Evolutionary conservation across 805 yeast species (phyloP).

Genomic region (Wickerhamiella occidentalis): DNA sequence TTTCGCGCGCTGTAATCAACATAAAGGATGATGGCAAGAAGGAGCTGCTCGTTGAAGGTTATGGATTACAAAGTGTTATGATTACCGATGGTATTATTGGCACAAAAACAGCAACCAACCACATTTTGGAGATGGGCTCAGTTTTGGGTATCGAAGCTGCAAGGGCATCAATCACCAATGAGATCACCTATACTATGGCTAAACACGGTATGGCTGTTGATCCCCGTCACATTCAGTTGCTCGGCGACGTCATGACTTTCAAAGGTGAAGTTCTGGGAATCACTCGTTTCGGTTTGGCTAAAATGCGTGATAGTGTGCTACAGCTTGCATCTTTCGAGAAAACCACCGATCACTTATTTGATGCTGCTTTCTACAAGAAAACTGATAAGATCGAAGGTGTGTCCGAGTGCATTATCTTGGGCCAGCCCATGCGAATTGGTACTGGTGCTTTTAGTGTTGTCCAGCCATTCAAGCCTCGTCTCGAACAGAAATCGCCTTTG

Average conservation of each 20-base stretch:
- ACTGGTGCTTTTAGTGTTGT: slow-evolving; percentile 86
- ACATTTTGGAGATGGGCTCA: slow-evolving; percentile 73
- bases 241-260: slow-evolving; percentile 98
- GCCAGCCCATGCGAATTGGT: slow-evolving; percentile 96
- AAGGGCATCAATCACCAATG: slow-evolving; percentile 79
- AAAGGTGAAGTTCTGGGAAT: slow-evolving; percentile 98
- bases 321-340: slow-evolving; percentile 96
- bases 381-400: slow-evolving; percentile 94
- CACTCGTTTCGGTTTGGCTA: slow-evolving; percentile 93
- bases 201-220: slow-evolving; percentile 99
- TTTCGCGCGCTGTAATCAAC: slow-evolving; percentile 92
- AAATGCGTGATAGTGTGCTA: slow-evolving; percentile 95
- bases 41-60: slow-evolving; percentile 93
- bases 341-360: slow-evolving; percentile 95
- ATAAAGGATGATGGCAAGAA: slow-evolving; percentile 70
- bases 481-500: slow-evolving; percentile 16
- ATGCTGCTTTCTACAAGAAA: slow-evolving; percentile 97
- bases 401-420: slow-evolving; percentile 91
- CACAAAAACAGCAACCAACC: slow-evolving; percentile 76
- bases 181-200: slow-evolving; percentile 95
- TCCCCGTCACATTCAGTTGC: slow-evolving; percentile 94
- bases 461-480: slow-evolving; percentile 24
- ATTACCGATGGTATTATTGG: slow-evolving; percentile 95
- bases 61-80: slow-evolving; percentile 93
- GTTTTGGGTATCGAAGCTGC: slow-evolving; percentile 98